Conservation (phyloP, 2,329 filamentous ascomycete genomes). For the Penicillium glabrum region DNA sequence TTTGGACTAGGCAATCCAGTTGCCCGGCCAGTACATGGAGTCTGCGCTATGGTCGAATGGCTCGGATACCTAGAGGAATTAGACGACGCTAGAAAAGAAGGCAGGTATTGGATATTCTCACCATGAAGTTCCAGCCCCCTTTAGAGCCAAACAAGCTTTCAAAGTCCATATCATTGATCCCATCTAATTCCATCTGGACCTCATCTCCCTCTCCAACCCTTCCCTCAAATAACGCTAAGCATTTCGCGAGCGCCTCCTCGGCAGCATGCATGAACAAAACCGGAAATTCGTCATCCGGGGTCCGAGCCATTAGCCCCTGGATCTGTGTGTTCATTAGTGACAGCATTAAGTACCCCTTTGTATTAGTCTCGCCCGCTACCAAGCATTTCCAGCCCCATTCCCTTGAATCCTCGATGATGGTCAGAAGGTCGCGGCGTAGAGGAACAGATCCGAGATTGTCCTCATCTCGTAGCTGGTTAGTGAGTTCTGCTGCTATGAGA, state of each 20-base stretch:
- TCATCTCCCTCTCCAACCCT: constrained; percentile 13
- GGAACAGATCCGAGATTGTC: constrained; percentile 25
- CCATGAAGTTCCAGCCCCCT: constrained; percentile 47
- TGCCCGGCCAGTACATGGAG: background rate
- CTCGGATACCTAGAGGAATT: background rate
- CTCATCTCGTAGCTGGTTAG: constrained; percentile 28
- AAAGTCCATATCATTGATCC: constrained; percentile 21
- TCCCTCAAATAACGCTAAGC: constrained; percentile 26
- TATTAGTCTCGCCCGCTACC: constrained; percentile 55
- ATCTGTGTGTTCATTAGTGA: constrained; percentile 44
- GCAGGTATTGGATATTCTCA: constrained; percentile 23
- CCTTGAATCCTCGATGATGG: constrained; percentile 41
- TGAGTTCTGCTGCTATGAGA: constrained; percentile 26
- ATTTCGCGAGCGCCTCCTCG: constrained; percentile 31
- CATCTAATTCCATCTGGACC: constrained; percentile 2
- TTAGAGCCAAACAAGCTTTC: constrained; percentile 26
- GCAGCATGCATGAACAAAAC: constrained; percentile 39
- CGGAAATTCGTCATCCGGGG: constrained; percentile 35
- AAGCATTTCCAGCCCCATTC: constrained; percentile 44
- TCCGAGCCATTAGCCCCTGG: constrained; percentile 40
- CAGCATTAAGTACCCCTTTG: constrained; percentile 53
- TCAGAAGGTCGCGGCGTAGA: constrained; percentile 28
- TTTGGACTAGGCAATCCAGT: background rate
- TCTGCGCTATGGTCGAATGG: background rate
- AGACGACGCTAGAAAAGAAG: background rate